Base-by-base conservation (phyloP, 805 yeast genomes). In the Pichia scutulata region DNA sequence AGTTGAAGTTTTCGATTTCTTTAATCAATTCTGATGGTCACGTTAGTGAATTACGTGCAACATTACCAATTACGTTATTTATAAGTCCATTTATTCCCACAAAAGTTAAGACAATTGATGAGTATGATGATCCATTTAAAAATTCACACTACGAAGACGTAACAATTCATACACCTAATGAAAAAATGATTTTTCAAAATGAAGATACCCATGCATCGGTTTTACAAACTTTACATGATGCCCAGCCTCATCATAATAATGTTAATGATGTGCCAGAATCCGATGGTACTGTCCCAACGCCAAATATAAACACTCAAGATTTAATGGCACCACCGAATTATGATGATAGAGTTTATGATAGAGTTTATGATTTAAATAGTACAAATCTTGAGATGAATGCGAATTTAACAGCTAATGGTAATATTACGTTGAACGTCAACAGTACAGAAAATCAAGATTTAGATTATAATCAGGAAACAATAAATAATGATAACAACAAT, bases 1-100 rank as follows among this genome's bases (percentile, higher is more conserved):
- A 89, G 68, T 68, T 93, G 50, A 85, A 88, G 60, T 87, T 90
- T 63, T 81, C 79, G 10, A 80, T 93, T 51, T 84, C 88, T 1
- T 73, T 93, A 55, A 67, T 80, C 40, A 92, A 93, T 62, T 85
- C 95, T 0, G 97, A 89, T 65, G 96, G 96, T 3, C 98, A 92
- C 62, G 82, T 84, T 3, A 88, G 97, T 0, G 97, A 90, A 65
- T 72, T 92, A 46, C 74, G 98, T 30, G 97, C 97, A 0, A 84
- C 97, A 0, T 71, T 92, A 55, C 98, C 98, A 0, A 73, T 92
- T 4, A 77, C 60, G 3, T 44, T 68, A 10, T 69, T 69, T 49
- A 59, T 69, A 16, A 74, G 80, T 6, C 97, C 98, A 7, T 86
- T 86, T 64, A 86, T 93, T 6, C 78, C 92, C 0, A 73, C 92